Conservation (phyloP, 352 stramenopile species). For the Phytophthora palmivora region DNA sequence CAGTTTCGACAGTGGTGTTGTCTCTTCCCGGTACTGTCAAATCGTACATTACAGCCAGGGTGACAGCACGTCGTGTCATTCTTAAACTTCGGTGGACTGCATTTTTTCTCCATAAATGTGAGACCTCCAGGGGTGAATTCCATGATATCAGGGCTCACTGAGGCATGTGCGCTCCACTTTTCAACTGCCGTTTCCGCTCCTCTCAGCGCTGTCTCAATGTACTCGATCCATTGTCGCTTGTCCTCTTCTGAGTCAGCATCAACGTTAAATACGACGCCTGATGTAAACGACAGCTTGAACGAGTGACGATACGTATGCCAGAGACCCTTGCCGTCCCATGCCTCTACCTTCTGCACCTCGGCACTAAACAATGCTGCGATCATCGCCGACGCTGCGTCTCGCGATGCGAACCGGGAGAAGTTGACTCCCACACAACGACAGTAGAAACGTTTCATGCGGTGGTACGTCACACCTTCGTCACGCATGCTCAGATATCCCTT, state of each 20-base stretch:
- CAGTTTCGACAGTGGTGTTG: conserved; percentile 89
- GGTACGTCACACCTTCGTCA: conserved; percentile 84
- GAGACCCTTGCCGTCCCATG: conserved; percentile 86
- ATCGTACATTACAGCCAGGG: conserved; percentile 66
- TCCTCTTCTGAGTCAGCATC: conserved; percentile 84
- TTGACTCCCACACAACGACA: conserved; percentile 83
- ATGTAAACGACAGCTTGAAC: conserved; percentile 86
- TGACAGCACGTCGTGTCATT: conserved; percentile 66
- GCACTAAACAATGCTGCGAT: conserved; percentile 71
- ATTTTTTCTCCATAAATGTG: conserved; percentile 70
- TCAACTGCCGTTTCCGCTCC: conserved; percentile 42
- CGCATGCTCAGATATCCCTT: conserved; percentile 85
- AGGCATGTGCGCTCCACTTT: conserved; percentile 49
- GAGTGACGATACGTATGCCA: conserved; percentile 86
- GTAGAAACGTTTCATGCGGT: conserved; percentile 89
- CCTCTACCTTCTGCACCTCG: conserved; percentile 80
- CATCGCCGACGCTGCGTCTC: conserved; percentile 62
- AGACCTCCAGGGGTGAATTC: conserved; percentile 62
- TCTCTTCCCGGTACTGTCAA: conserved; percentile 77
- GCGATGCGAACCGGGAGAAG: conserved; percentile 77
- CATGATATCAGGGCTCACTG: conserved; percentile 48
- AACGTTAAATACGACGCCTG: conserved; percentile 78
- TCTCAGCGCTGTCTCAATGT: conserved; percentile 71
- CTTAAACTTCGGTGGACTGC: conserved; percentile 75
- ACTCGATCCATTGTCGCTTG: conserved; percentile 80